A percentile compares a stretch with the other conserved stretches of the same genome.
phyloP scores from a whole-genome alignment of 768 basidiomycete genomes.

The Auricularia cornea region DNA sequence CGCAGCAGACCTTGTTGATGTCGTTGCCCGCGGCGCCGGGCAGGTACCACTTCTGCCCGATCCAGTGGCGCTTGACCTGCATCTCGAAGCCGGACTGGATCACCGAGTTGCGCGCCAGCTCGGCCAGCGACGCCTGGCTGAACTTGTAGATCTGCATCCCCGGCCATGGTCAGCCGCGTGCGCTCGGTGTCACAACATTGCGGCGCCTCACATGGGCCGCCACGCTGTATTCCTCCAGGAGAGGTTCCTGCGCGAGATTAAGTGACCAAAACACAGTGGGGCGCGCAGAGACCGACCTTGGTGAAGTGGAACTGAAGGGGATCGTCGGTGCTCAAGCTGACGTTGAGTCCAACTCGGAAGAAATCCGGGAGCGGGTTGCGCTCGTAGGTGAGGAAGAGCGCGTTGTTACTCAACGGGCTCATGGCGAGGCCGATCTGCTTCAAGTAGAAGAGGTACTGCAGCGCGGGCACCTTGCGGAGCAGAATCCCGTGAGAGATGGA shows the following conservation, averaged over 20 bases:
- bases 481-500: slow-evolving; percentile 99
- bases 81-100: slow-evolving; percentile 97
- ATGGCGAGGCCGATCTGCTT: slow-evolving; percentile 98
- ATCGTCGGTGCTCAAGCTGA: slow-evolving; percentile 93
- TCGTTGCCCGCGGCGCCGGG: slow-evolving; percentile 92
- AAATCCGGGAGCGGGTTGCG: slow-evolving; percentile 95
- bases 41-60: slow-evolving; percentile 89
- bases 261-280: background rate
- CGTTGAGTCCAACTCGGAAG: slow-evolving; percentile 92
- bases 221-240: slow-evolving; percentile 95
- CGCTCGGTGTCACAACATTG: background rate
- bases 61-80: slow-evolving; percentile 93
- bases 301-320: slow-evolving; percentile 98
- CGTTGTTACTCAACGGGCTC: slow-evolving; percentile 97
- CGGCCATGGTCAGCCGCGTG: background rate
- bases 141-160: slow-evolving; percentile 93
- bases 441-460: slow-evolving; percentile 96
- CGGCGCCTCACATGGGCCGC: slow-evolving; percentile 76
- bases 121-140: slow-evolving; percentile 88
- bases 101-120: slow-evolving; percentile 97
- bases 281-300: slow-evolving; percentile 57
- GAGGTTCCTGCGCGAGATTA: slow-evolving; percentile 56
- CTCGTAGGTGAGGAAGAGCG: slow-evolving; percentile 93
- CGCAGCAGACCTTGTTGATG: slow-evolving; percentile 76
- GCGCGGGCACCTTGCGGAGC: slow-evolving; percentile 91